Conservation (phyloP, 345 rosid genomes). For the Salix exigua region DNA sequence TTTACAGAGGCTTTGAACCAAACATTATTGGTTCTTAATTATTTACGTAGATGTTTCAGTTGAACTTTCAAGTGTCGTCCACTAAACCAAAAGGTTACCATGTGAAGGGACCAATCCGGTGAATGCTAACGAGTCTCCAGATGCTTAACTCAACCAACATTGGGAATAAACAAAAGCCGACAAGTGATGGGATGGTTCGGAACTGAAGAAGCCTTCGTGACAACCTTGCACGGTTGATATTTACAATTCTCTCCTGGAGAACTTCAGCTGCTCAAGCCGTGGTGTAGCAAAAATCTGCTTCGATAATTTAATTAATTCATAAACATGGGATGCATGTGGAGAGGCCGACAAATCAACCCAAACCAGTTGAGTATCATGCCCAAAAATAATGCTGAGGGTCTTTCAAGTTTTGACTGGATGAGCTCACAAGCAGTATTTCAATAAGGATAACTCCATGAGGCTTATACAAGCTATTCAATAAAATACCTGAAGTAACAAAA, state of each 20-base stretch:
- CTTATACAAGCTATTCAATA: background rate
- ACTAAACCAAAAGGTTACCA: background rate
- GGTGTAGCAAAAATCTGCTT: constrained; percentile 4
- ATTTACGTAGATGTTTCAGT: background rate
- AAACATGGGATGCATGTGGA: background rate
- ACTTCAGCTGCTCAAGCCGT: background rate
- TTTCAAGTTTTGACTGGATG: background rate
- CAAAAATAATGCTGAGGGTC: constrained; percentile 2
- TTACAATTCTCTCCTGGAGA: background rate
- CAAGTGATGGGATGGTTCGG: background rate
- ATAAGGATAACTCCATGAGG: background rate
- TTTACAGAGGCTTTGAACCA: background rate
- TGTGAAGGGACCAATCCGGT: background rate
- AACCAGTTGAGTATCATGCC: background rate
- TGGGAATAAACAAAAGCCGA: background rate
- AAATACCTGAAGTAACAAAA: background rate
- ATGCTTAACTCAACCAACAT: background rate
- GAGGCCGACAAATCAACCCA: background rate
- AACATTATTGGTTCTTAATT: background rate
- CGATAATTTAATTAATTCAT: background rate
- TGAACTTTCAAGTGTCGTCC: background rate
- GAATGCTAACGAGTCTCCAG: background rate
- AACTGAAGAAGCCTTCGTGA: background rate
- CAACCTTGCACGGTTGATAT: background rate
- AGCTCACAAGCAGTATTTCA: background rate